Conservation (phyloP, 345 rosid species). For the Lumnitzera racemosa region DNA sequence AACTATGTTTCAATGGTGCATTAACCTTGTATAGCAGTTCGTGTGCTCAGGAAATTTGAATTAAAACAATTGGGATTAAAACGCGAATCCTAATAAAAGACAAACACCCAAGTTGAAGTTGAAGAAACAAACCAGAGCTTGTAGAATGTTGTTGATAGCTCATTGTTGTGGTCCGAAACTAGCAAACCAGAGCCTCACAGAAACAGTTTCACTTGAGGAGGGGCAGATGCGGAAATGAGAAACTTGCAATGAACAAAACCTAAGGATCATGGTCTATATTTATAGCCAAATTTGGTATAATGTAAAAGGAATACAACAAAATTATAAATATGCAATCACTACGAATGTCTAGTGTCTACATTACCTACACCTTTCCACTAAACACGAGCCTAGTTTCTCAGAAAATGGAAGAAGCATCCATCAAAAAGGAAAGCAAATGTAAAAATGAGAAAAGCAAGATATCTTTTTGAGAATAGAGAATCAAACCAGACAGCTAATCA, state of each 20-base stretch:
- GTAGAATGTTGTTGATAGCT: conserved; percentile 18
- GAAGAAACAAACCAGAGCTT: conserved; percentile 18
- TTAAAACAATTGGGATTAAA: background rate
- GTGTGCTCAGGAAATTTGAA: too few species aligned
- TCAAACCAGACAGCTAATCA: conserved; percentile 9
- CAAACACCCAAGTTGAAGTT: too few species aligned
- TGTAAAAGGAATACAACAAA: conserved; percentile 12
- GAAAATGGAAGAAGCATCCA: conserved; percentile 6
- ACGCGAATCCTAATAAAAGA: background rate
- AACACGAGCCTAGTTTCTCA: conserved; percentile 5
- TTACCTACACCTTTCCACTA: conserved; percentile 5
- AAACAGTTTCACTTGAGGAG: background rate
- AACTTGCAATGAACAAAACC: conserved; percentile 14
- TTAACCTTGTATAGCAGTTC: too few species aligned
- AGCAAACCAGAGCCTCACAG: conserved; percentile 2
- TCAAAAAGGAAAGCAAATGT: conserved; percentile 11
- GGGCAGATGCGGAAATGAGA: background rate
- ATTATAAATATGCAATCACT: conserved; percentile 33
- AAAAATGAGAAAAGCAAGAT: conserved; percentile 4
- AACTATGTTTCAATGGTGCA: too few species aligned
- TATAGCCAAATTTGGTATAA: conserved; percentile 12
- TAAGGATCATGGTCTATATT: conserved; percentile 6
- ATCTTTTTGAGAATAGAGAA: conserved; percentile 14
- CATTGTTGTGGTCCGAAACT: conserved; percentile 3
- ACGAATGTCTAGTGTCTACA: conserved; percentile 1